A percentile compares a stretch with the other conserved stretches of the same genome.
Conservation (phyloP, 164 flowering plant genomes). For the Platanus orientalis region DNA sequence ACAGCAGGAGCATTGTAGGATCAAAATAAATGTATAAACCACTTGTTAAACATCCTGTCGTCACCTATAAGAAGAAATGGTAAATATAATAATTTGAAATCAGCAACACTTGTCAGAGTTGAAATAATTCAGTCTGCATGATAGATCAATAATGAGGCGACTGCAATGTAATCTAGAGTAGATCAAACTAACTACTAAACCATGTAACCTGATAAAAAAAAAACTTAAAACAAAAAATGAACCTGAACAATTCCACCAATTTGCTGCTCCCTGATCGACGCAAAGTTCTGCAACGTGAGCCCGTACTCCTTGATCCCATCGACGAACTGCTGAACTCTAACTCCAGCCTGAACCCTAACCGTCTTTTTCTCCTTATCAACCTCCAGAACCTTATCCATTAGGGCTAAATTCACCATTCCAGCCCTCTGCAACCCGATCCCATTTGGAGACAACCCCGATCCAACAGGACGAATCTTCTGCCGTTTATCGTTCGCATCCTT, state of each 20-base stretch:
- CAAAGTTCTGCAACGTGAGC: slow-evolving; percentile 88
- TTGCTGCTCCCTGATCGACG: slow-evolving; percentile 96
- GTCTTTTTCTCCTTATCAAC: slow-evolving; percentile 76
- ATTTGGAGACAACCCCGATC: slow-evolving; percentile 92
- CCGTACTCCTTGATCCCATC: slow-evolving; percentile 85
- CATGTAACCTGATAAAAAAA: too few relatives aligned
- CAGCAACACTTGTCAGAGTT: too few relatives aligned
- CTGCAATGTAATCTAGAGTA: too few relatives aligned
- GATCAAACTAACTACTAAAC: too few relatives aligned
- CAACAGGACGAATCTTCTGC: slow-evolving; percentile 79
- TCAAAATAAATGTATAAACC: too few relatives aligned
- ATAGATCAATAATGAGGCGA: too few relatives aligned
- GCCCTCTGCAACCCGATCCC: slow-evolving; percentile 81
- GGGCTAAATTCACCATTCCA: slow-evolving; percentile 93
- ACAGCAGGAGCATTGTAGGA: too few relatives aligned
- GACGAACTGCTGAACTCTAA: slow-evolving; percentile 83
- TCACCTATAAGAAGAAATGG: too few relatives aligned
- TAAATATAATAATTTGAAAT: too few relatives aligned
- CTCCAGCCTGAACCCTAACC: slow-evolving; percentile 87
- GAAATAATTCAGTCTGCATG: too few relatives aligned
- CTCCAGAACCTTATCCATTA: slow-evolving; percentile 86
- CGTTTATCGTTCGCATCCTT: slow-evolving; percentile 47
- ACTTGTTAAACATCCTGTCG: too few relatives aligned
- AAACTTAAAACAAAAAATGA: neutral
- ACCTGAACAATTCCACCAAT: slow-evolving; percentile 98